Evolutionary conservation across 176 grass and related monocot genomes (phyloP).

Genomic region (Puya raimondii): DNA sequence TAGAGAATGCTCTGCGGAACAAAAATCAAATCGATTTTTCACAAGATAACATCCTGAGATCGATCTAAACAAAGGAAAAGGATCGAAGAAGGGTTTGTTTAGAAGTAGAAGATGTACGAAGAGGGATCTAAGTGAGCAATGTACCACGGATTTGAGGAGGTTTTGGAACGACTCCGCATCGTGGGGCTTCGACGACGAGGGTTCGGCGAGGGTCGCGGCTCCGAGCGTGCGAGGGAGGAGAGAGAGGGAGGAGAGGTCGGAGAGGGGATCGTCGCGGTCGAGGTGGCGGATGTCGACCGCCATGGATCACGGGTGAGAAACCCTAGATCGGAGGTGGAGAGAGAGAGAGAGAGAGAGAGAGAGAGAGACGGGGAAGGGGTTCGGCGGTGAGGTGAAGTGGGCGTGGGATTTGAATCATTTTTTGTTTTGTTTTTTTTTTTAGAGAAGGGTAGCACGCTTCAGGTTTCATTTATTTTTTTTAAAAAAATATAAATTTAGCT

Average conservation of each 20-base stretch:
- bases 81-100: too few relatives aligned
- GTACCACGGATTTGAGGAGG: conserved; percentile 1
- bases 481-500: too few relatives aligned
- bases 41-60: too few relatives aligned
- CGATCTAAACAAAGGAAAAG: too few relatives aligned
- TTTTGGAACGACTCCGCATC: not conserved
- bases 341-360: not conserved
- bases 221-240: not conserved
- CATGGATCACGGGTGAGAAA: not conserved
- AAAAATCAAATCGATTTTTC: too few relatives aligned
- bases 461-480: too few relatives aligned
- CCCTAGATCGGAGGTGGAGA: not conserved
- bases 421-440: too few relatives aligned
- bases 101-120: too few relatives aligned
- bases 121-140: not conserved
- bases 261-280: conserved; percentile 1
- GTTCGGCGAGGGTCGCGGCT: not conserved
- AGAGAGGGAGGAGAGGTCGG: not conserved
- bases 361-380: not conserved
- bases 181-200: not conserved
- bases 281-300: not conserved
- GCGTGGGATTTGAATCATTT: too few relatives aligned
- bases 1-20: too few relatives aligned
- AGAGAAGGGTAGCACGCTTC: too few relatives aligned
- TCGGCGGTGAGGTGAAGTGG: too few relatives aligned